phyloP scores from a whole-genome alignment of 2,329 filamentous ascomycete species.

The Macrophomina tecta region DNA sequence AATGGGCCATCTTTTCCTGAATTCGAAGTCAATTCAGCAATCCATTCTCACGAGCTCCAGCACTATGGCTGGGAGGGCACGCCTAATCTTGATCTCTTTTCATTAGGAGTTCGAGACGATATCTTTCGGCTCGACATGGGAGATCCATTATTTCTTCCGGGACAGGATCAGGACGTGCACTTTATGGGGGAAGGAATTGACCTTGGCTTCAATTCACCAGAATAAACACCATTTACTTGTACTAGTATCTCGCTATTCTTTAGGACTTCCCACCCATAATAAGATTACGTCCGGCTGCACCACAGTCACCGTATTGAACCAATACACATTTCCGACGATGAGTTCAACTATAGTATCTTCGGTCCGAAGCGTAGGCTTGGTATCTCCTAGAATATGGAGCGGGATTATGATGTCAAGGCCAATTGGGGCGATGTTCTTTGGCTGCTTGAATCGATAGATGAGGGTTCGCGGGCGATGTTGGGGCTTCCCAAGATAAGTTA shows the following conservation, averaged over 20 bases:
- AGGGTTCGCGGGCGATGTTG: background rate
- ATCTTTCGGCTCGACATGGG: background rate
- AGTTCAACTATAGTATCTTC: background rate
- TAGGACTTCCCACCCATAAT: background rate
- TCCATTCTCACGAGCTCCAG: no score
- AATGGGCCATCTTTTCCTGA: no score
- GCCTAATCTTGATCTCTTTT: no score
- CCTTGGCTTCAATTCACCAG: background rate
- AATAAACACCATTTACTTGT: background rate
- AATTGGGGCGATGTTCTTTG: background rate
- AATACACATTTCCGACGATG: background rate
- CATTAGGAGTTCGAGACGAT: no score
- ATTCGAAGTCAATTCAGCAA: no score
- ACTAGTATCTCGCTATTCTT: background rate
- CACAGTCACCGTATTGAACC: background rate
- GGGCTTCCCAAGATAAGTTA: background rate
- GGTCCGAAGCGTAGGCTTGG: background rate
- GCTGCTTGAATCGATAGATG: background rate
- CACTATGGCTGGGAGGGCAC: no score
- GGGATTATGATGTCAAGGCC: background rate
- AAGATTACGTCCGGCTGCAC: background rate
- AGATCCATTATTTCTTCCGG: no score
- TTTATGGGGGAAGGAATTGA: no score
- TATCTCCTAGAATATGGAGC: background rate
- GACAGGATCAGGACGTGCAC: no score